These are phyloP conservation scores for Plasmodium vinckei DNA, from an alignment of 169 alveolate species.

Conservation along the genomic window DNA sequence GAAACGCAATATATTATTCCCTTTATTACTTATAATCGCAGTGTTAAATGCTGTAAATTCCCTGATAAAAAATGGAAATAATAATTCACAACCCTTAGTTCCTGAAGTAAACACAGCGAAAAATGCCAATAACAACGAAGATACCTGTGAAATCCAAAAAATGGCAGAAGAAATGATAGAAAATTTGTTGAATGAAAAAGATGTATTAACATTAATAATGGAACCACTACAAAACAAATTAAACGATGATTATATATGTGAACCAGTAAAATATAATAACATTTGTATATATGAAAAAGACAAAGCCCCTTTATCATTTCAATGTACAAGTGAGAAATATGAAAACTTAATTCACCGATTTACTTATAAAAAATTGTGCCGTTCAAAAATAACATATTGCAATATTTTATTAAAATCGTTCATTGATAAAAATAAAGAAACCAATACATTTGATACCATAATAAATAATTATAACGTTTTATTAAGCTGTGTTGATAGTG, in stretches of 20 bases:
- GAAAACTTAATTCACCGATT: constrained; percentile 45
- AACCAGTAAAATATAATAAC: constrained; percentile 39
- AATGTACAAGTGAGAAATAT: constrained; percentile 55
- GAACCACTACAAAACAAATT: constrained; percentile 61
- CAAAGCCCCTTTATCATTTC: constrained; percentile 32
- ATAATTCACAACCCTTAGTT: constrained; percentile 14
- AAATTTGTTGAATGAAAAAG: constrained; percentile 53
- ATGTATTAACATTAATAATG: constrained; percentile 42
- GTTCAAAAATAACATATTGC: constrained; percentile 44
- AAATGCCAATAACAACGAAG: constrained; percentile 14
- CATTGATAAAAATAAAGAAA: constrained; percentile 35
- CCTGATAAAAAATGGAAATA: constrained; percentile 45
- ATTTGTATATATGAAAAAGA: constrained; percentile 64
- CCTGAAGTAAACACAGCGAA: constrained; percentile 7
- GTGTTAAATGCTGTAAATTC: constrained; percentile 12
- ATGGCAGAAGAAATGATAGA: constrained; percentile 77
- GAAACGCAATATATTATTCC: constrained; percentile 33
- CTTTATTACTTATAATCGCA: constrained; percentile 19
- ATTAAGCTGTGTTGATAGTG: constrained; percentile 51
- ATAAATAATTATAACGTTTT: constrained; percentile 20
- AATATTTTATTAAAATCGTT: constrained; percentile 56
- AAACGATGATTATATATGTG: constrained; percentile 28
- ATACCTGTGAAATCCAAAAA: constrained; percentile 46
- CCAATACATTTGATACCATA: constrained; percentile 39
- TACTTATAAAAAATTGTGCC: constrained; percentile 60